phyloP scores from a whole-genome alignment of 768 basidiomycete species.

The Leccinum subgranulosum region DNA sequence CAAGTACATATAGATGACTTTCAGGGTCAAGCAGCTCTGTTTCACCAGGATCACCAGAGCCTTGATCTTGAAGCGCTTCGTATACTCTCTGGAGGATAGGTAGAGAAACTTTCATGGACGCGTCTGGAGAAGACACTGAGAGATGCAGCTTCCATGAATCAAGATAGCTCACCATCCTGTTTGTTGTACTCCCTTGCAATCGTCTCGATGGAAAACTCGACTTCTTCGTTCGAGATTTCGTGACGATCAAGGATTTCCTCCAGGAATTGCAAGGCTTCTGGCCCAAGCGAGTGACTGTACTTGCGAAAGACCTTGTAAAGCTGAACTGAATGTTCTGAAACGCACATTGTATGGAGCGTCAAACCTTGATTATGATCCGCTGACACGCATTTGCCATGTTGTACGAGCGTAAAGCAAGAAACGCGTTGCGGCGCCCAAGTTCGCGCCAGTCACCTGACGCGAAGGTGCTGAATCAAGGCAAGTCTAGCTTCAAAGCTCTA shows the following conservation, averaged over 20 bases:
- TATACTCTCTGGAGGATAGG: conserved; percentile 70
- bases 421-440: not conserved
- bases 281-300: conserved; percentile 83
- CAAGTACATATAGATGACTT: conserved; percentile 75
- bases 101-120: conserved; percentile 77
- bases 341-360: not conserved
- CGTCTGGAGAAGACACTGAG: conserved; percentile 46
- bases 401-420: not conserved
- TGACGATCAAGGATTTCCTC: conserved; percentile 70
- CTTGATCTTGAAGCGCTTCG: conserved; percentile 67
- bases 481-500: not conserved
- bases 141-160: not conserved
- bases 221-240: conserved; percentile 65
- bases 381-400: conserved; percentile 39
- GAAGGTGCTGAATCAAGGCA: conserved; percentile 11
- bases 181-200: conserved; percentile 86
- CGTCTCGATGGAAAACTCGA: conserved; percentile 73
- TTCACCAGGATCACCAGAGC: conserved; percentile 42
- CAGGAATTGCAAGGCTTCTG: conserved; percentile 68
- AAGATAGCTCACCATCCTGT: conserved; percentile 64
- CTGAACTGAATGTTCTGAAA: not conserved
- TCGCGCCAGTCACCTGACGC: conserved; percentile 6
- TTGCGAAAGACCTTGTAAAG: conserved; percentile 72
- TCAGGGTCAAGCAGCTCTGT: conserved; percentile 75
- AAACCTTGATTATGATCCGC: conserved; percentile 44